Evolutionary conservation across 73 alveolate species (phyloP).

Genomic region (Paramecium pentaurelia): DNA sequence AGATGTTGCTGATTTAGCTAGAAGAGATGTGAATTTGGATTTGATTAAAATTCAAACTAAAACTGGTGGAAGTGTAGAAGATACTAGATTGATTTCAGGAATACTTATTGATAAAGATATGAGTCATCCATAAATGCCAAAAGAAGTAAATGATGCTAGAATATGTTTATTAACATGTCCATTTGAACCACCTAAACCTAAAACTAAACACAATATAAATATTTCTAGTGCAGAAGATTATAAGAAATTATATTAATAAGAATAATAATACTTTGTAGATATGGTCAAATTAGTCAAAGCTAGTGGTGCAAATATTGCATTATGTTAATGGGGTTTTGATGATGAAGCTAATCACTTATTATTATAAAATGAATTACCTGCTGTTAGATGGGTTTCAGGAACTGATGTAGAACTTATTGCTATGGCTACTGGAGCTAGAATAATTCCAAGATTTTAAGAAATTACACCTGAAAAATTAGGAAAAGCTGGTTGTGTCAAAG

Average conservation of each 20-base stretch:
- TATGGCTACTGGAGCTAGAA: constrained; percentile 98
- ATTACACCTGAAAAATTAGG: constrained; percentile 95
- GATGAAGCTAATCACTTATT: constrained; percentile 98
- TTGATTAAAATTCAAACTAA: constrained; percentile 91
- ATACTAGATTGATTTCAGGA: constrained; percentile 88
- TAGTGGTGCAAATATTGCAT: constrained; percentile 95
- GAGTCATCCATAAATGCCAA: constrained; percentile 99
- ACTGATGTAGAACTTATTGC: constrained; percentile 99
- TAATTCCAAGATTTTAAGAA: constrained; percentile 94
- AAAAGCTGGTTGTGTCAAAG: constrained; percentile 90
- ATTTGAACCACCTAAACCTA: constrained; percentile 99
- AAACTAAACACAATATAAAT: constrained; percentile 98
- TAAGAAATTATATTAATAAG: constrained; percentile 90
- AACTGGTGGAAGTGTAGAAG: constrained; percentile 96
- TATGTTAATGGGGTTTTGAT: constrained; percentile 91
- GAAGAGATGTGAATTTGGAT: constrained; percentile 98
- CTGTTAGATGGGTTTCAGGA: constrained; percentile 99
- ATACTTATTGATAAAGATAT: constrained; percentile 96
- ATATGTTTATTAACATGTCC: constrained; percentile 96
- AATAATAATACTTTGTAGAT: constrained; percentile 86
- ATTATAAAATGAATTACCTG: constrained; percentile 76
- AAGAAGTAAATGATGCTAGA: constrained; percentile 93
- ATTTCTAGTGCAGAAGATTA: constrained; percentile 96
- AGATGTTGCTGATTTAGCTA: constrained; percentile 93
- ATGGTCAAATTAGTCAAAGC: constrained; percentile 90